Base-by-base conservation (phyloP, 2,329 filamentous ascomycete genomes). In the Claviceps spartinae region DNA sequence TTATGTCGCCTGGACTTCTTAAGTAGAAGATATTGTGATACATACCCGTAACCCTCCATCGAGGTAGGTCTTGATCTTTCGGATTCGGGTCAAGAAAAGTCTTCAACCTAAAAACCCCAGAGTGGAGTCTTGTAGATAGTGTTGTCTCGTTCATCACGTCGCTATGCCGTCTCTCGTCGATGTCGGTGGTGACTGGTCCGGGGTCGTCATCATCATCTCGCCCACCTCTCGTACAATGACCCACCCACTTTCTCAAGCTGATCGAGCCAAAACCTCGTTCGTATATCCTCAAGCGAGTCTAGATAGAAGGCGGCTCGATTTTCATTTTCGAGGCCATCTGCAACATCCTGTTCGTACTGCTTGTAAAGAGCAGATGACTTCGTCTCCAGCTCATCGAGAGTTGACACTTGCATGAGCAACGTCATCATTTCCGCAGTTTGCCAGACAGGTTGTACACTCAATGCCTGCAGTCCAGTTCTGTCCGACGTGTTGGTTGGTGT, bases 261-360 rank as follows among this genome's bases (percentile, higher is more conserved):
- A 11, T 45, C 41, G 41, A 61, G 43, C 67, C 67, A 69, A 52
- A 67, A 66, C 3, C 60, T 57, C 41, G 51, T 61, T 16, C 66
- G 59, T 3, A 53, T 52, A 1, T 37, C 45, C 14, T 59, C 53
- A 26, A 70, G 55, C 13, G 53, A 60, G 7, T 64, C 56, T 22
- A 63, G 36, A 41, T 69, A 70, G 52, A 64, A 67, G 11, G 56
- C 55, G 16, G 65, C 65, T 22, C 58, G 60, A 0, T 54, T 40
- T 1, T 37, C 54, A 14, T 55, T 43, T 22, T 68, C 54, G 7
- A 48, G 54, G 0, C 63, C 59, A 7, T 53, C 34, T 0, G 52
- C 46, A 8, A 65, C 30, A 42, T 69, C 66, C n/a, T 56, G 55
- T 42, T 62, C 55, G 45, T 64, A 69, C 49, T 69, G 65, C 5